Evolutionary conservation across 768 basidiomycete species (phyloP).

Genomic region (Naematelia aurantialba): DNA sequence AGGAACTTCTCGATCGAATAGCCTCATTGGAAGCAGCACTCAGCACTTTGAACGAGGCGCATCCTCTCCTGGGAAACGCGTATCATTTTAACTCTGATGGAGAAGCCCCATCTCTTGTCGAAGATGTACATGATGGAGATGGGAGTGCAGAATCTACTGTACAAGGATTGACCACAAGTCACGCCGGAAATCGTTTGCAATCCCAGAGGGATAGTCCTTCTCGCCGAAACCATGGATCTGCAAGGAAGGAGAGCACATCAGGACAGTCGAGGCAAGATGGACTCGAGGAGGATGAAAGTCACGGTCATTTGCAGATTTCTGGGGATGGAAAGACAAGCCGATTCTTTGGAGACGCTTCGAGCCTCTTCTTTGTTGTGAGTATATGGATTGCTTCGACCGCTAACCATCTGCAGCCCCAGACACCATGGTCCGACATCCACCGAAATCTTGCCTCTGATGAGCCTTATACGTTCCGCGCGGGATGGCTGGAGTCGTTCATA

Average conservation of each 20-base stretch:
- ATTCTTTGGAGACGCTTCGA: constrained; percentile 23
- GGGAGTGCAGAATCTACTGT: no score
- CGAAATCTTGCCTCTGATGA: constrained; percentile 1
- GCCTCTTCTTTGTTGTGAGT: constrained; percentile 19
- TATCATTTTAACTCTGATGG: neutral
- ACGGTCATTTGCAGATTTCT: no score
- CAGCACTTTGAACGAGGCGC: neutral
- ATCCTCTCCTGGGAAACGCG: constrained; percentile 1
- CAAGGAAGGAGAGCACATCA: neutral
- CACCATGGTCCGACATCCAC: no score
- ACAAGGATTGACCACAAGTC: no score
- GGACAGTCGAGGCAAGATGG: neutral
- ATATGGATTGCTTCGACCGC: no score
- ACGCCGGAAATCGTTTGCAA: no score
- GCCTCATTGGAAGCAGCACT: constrained; percentile 8
- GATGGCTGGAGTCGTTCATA: constrained; percentile 17
- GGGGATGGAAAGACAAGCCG: constrained; percentile 10
- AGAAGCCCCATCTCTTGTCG: no score
- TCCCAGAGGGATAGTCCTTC: no score
- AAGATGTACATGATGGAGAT: neutral
- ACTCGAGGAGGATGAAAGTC: constrained; percentile 9
- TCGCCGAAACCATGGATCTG: no score
- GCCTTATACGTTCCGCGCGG: constrained; percentile 6
- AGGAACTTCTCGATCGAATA: constrained; percentile 5
- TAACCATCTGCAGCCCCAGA: no score